A percentile compares a stretch with the other conserved stretches of the same genome.
phyloP scores from a whole-genome alignment of 2,329 filamentous ascomycete genomes.

The Botryotinia narcissicola region DNA sequence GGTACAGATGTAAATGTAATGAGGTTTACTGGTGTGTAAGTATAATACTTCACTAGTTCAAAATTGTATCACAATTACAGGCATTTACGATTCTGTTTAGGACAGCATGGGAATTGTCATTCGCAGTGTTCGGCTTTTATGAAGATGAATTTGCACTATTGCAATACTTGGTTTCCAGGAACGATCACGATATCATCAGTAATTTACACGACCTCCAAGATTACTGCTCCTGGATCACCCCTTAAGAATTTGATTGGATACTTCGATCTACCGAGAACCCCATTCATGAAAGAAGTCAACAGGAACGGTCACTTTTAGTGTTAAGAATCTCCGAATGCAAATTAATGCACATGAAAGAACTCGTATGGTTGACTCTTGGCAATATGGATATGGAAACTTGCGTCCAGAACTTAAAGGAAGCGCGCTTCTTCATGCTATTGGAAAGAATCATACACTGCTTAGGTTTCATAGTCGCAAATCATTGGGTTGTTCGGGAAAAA shows the following conservation, averaged over 20 bases:
- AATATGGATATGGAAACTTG: background rate
- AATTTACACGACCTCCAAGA: accelerated
- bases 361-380: background rate
- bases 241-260: background rate
- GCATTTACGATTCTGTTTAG: background rate
- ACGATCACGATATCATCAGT: background rate
- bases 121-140: accelerated
- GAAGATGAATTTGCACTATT: background rate
- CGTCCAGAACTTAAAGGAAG: background rate
- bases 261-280: too few species aligned
- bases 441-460: accelerated
- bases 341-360: background rate
- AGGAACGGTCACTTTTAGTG: background rate
- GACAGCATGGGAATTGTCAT: accelerated
- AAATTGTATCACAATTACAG: background rate
- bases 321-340: accelerated
- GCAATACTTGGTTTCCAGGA: background rate
- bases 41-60: accelerated
- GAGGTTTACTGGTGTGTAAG: accelerated
- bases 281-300: background rate
- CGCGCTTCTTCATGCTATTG: background rate
- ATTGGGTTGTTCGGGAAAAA: accelerated
- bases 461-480: background rate
- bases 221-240: accelerated
- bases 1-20: background rate